phyloP scores from a whole-genome alignment of 2,329 filamentous ascomycete genomes.

The Coniochaeta hoffmannii region DNA sequence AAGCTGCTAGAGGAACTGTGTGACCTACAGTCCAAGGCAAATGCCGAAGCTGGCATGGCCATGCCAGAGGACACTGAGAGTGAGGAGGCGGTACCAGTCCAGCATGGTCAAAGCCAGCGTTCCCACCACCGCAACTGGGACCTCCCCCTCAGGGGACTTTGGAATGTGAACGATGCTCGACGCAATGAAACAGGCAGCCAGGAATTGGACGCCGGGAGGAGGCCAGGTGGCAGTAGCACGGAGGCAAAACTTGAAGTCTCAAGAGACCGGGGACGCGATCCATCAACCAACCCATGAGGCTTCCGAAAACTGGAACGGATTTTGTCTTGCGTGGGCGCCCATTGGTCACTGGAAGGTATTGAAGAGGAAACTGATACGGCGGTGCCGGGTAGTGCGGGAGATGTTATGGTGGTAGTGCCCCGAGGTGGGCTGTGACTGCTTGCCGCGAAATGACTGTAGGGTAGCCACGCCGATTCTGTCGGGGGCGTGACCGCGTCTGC shows the following conservation, averaged over 20 bases:
- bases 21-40: slow-evolving; percentile 14
- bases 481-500: too few relatives aligned
- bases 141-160: background rate
- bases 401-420: too few relatives aligned
- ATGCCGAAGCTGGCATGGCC: background rate
- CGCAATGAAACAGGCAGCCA: background rate
- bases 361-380: too few relatives aligned
- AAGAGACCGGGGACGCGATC: too few relatives aligned
- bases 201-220: background rate
- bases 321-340: too few relatives aligned
- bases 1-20: slow-evolving; percentile 21
- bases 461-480: too few relatives aligned
- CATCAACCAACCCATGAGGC: too few relatives aligned
- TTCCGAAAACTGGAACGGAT: too few relatives aligned
- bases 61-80: background rate
- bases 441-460: too few relatives aligned
- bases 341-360: too few relatives aligned
- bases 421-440: too few relatives aligned
- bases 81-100: background rate
- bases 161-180: background rate
- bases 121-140: background rate
- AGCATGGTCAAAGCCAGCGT: background rate
- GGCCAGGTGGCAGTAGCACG: background rate
- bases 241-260: background rate
- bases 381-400: too few relatives aligned